Percentiles rank a stretch among this genome's conserved stretches.
phyloP scores from a whole-genome alignment of 805 yeast species.

The Pichia exigua region DNA sequence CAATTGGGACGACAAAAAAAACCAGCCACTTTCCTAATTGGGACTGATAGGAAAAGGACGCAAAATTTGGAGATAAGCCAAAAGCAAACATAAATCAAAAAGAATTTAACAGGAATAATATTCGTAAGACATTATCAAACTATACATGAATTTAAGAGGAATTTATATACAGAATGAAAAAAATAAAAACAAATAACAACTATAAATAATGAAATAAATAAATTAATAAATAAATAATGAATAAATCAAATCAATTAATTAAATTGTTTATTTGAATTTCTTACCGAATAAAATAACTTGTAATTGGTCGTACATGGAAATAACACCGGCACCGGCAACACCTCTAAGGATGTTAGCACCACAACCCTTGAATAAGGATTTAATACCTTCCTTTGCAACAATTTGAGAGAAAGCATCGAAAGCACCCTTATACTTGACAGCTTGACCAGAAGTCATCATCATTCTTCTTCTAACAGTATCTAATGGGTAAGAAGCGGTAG shows the following conservation, averaged over 20 bases:
- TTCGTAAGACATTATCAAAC: neutral
- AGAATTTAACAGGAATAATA: neutral
- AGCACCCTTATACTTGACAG: conserved; percentile 93
- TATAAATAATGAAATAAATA: neutral
- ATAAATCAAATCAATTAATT: conserved; percentile 1
- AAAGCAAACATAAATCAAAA: neutral
- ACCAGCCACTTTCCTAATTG: neutral
- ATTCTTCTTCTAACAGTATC: conserved; percentile 99
- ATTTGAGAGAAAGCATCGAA: conserved; percentile 86
- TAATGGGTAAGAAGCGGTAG: conserved; percentile 98
- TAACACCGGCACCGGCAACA: conserved; percentile 99
- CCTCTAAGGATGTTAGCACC: conserved; percentile 99
- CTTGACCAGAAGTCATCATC: conserved; percentile 99
- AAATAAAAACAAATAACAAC: neutral
- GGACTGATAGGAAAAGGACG: neutral
- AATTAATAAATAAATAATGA: neutral
- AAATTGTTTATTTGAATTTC: conserved; percentile 63
- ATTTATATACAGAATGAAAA: neutral
- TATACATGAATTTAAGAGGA: neutral
- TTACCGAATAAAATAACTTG: conserved; percentile 93
- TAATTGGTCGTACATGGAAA: conserved; percentile 95
- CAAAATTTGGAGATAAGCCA: neutral
- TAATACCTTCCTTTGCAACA: conserved; percentile 93
- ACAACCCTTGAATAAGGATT: conserved; percentile 95
- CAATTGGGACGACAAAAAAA: neutral